Percentiles rank a stretch among this genome's conserved stretches.
These are phyloP conservation scores for Botrytis sinoallii DNA, from an alignment of 2,329 filamentous ascomycete species.

Conservation along the genomic window DNA sequence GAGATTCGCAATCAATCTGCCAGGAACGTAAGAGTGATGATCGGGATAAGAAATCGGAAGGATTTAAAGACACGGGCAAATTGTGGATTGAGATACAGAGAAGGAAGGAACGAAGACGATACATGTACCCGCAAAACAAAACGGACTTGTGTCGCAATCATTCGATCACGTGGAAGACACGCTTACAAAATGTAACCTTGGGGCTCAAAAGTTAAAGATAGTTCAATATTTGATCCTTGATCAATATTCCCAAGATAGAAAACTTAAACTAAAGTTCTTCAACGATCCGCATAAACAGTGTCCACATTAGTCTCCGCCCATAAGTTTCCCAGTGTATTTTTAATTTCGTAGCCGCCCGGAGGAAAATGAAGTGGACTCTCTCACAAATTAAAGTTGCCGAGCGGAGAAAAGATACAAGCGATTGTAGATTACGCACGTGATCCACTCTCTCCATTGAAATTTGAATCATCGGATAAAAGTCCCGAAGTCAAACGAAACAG, in stretches of 20 bases:
- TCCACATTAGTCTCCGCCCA: slow-evolving; percentile 1
- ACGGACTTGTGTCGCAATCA: not conserved
- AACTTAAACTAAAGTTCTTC: not conserved
- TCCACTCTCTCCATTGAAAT: not conserved
- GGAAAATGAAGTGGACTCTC: slow-evolving; percentile 8
- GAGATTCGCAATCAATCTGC: not conserved
- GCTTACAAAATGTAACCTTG: not conserved
- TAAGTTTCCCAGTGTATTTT: not conserved
- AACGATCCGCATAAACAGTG: not conserved
- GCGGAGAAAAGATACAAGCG: not conserved
- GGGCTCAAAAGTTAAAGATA: not conserved
- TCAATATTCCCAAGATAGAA: not conserved
- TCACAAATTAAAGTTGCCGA: not conserved
- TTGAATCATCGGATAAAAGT: not conserved
- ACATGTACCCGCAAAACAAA: not conserved
- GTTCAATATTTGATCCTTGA: slow-evolving; percentile 1
- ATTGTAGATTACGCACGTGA: not conserved
- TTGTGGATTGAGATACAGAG: not conserved
- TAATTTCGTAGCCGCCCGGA: slow-evolving; percentile 3
- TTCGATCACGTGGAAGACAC: not conserved
- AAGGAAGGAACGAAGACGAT: not conserved
- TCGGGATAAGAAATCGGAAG: not conserved
- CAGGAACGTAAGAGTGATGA: not conserved
- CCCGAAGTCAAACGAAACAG: not conserved
- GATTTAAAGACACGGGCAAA: not conserved